Conservation (phyloP, 2,329 filamentous ascomycete species). For the Aspergillus viridinutans region DNA sequence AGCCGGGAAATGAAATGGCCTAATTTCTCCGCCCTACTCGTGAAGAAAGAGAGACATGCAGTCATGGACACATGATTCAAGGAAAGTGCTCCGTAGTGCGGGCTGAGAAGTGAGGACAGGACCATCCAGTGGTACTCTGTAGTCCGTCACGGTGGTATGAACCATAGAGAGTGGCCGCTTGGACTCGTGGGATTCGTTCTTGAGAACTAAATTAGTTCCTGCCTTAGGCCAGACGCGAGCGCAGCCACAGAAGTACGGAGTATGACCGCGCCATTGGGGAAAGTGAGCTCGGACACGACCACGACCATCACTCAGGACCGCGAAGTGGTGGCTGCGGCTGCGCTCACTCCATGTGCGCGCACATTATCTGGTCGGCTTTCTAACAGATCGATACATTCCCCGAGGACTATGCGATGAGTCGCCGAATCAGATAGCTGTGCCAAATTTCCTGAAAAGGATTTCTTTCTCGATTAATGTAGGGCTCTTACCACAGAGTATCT, state of each 20-base stretch:
- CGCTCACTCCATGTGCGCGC: slow-evolving; percentile 16
- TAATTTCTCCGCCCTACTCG: not conserved
- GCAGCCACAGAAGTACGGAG: slow-evolving; percentile 4
- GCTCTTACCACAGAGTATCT: slow-evolving; percentile 74
- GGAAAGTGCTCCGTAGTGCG: not conserved
- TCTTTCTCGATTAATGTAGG: not conserved
- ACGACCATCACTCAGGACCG: slow-evolving; percentile 17
- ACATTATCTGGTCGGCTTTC: slow-evolving; percentile 34
- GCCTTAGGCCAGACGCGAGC: not conserved
- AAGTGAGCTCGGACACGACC: not conserved
- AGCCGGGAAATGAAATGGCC: not conserved
- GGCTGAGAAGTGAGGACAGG: not conserved
- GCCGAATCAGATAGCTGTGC: not conserved
- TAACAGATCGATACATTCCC: slow-evolving; percentile 51
- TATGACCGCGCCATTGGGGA: not conserved
- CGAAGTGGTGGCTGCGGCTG: slow-evolving; percentile 18
- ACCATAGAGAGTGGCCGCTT: not conserved
- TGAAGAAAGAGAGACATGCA: not conserved
- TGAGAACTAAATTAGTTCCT: slow-evolving; percentile 6
- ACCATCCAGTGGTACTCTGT: not conserved
- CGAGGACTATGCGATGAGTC: slow-evolving; percentile 41
- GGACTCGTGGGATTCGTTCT: not conserved
- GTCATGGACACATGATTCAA: not conserved
- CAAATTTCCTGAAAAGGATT: not conserved
- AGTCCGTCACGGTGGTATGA: not conserved